Evolutionary conservation across 495 filamentous ascomycete species (phyloP), one percentile per base, ranked within the genome.

Genomic region (Aspergillus funiculosus): DNA sequence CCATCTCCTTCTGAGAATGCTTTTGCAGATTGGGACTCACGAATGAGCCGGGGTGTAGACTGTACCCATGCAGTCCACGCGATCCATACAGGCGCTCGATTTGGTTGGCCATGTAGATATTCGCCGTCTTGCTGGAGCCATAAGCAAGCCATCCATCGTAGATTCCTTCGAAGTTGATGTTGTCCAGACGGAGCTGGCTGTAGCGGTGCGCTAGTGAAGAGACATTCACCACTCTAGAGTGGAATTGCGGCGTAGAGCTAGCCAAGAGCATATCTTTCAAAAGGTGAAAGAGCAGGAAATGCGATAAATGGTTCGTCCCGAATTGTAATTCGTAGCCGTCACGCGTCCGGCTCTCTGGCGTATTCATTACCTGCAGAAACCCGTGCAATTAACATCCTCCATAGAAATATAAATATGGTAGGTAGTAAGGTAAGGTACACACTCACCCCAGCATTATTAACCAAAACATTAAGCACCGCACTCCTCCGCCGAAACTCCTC

Each of bases 231-330:
- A 71, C 72, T 6, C 72, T 61, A 7, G 73, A 75, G 43, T 62
- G 44, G 51, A 67, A 68, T 0, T 29, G 27, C 0, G 69, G 61
- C 13, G 66, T 66, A 1, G 64, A 58, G 18, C 57, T 59, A 10
- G 62, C 49, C 11, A 76, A 14, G 4, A 44, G 30, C n/a, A 27
- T 18, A 38, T 27, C 27, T 25, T 68, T 64, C 30, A 77, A 62
- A 5, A 70, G 63, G 7, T 65, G 45, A 58, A 75, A 73, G 27
- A 77, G 57, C 18, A 74, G 69, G 56, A 76, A 76, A 51, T 79
- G 72, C 14, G 51, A 59, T 1, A 77, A 58, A 50, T 78, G 70
- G 58, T 77, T 75, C 2, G 72, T 75, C 21, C 61, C 66, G 46
- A 78, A 68, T 35, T 75, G 68, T 9, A 35, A 25, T 22, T 48